These are phyloP conservation scores for Fragaria nilgerrensis DNA, from an alignment of 306 rosid genomes.

Conservation along the genomic window DNA sequence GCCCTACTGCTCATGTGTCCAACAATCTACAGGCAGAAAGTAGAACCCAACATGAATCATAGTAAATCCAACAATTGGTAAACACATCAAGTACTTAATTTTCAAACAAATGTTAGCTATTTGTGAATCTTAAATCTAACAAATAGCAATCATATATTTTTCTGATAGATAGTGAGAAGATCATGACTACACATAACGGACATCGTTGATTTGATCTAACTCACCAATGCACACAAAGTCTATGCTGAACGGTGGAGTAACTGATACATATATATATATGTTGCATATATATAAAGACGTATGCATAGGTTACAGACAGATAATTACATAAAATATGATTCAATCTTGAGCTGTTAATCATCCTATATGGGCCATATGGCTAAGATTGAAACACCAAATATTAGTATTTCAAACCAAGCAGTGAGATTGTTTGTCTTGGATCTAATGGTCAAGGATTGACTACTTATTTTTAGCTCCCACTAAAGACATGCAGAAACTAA, in stretches of 20 bases:
- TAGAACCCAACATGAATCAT: slow-evolving; percentile 15
- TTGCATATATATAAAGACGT: background rate
- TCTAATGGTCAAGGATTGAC: background rate
- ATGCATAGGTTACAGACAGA: background rate
- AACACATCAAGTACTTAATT: background rate
- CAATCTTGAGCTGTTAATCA: background rate
- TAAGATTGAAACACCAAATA: background rate
- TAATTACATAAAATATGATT: background rate
- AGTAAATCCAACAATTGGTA: background rate
- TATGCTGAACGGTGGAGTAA: background rate
- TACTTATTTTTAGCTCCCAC: background rate
- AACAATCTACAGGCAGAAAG: slow-evolving; percentile 51
- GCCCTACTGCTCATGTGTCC: slow-evolving; percentile 67
- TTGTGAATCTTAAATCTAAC: background rate
- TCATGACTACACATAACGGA: background rate
- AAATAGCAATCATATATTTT: background rate
- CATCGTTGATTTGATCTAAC: background rate
- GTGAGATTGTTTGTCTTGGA: background rate
- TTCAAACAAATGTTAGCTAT: background rate
- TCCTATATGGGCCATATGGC: no score
- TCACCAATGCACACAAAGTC: background rate
- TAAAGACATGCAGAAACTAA: background rate
- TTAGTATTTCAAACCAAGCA: background rate
- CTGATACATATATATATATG: background rate
- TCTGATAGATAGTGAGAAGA: background rate